Evolutionary conservation across 192 early-diverging fungal genomes (phyloP), one percentile per base, ranked within the genome.

Genomic region (Backusella australiensis): DNA sequence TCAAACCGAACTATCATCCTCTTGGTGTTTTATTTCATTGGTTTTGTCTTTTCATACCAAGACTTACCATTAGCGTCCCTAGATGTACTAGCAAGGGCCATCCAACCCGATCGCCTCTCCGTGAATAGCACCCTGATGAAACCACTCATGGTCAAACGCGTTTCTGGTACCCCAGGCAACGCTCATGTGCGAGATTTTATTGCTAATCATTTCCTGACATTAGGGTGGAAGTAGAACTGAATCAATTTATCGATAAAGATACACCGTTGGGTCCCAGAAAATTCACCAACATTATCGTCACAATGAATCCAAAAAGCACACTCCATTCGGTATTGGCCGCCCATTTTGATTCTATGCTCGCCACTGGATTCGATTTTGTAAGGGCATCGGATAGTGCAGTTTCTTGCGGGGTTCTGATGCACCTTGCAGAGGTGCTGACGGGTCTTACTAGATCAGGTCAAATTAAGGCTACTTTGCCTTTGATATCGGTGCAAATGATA

Each of bases 301-400:
- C 97, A 35, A 94, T 96, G 76, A 88, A 97, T 79, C 91, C 92
- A 6, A 71, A 84, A 4, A 93, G 93, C 1, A 77, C 80, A 46
- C 85, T 82, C 72, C 86, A 92, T 14, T 85, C 98, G 14, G 92
- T 97, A 19, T 84, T 99, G 63, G 94, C 95, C 0, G 97, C 96
- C 8, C 97, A 99, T 79, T 99, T 90, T 80, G 97, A 99, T 82
- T 95, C 93, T 67, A 98, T 97, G 80, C 90, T 93, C 72, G 90
- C 94, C 78, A 56, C 77, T 3, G 79, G 86, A 11, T 75, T 79
- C 44, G 89, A 85, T 8, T 98, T 97, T 81, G 79, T 96, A 56
- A 96, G 94, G 19, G 96, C 96, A 0, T 97, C 93, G 0, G 97
- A 99, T 78, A 96, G 96, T 6, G 94, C 97, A 0, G 95, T 92